Evolutionary conservation across 2,329 filamentous ascomycete genomes (phyloP), one percentile per base, ranked within the genome.

Genomic region (Coniochaeta sp.): DNA sequence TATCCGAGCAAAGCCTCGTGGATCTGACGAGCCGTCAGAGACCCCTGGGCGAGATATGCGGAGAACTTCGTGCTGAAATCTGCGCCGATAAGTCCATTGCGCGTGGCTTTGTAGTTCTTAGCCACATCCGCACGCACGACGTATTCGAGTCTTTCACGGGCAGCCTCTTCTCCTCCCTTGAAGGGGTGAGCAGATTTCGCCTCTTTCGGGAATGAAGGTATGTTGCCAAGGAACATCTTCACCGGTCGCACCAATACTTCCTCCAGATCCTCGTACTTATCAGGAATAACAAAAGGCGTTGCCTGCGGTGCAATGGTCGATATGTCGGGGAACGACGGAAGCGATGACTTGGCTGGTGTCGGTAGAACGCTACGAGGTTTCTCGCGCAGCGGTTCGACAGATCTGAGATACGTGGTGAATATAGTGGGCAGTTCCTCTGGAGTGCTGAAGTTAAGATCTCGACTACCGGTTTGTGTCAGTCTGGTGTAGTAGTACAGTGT

Each of bases 41-140:
- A 89, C 3, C 90, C 90, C 14, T 90, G 80, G 0, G 89, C 82
- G 0, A 93, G 78, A 69, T 85, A 93, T 0, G 84, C 87, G 0
- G 89, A 91, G 0, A 93, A 76, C 62, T 92, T 93, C 3, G 89
- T 91, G 67, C 86, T 89, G 68, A 87, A 91, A 64, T 91, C 87
- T 1, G 77, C 69, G 1, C 89, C 89, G 0, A 92, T 70, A 1
- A 92, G 77, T 0, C 87, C 88, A 62, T 93, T 91, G 1, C 89
- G 81, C 0, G 87, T 89, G 19, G 83, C 79, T 67, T 90, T 88
- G 71, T 93, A 93, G 1, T 74, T 73, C 0, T 77, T 81, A 73
- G 89, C 84, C 7, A 80, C 75, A 1, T 87, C 87, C 1, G 80
- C 82, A 9, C 76, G 77, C 58, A 91, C 77, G 4, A 91, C 76